These are phyloP conservation scores for Curvularia eragrostidis DNA, from an alignment of 2,329 filamentous ascomycete genomes.

Conservation along the genomic window DNA sequence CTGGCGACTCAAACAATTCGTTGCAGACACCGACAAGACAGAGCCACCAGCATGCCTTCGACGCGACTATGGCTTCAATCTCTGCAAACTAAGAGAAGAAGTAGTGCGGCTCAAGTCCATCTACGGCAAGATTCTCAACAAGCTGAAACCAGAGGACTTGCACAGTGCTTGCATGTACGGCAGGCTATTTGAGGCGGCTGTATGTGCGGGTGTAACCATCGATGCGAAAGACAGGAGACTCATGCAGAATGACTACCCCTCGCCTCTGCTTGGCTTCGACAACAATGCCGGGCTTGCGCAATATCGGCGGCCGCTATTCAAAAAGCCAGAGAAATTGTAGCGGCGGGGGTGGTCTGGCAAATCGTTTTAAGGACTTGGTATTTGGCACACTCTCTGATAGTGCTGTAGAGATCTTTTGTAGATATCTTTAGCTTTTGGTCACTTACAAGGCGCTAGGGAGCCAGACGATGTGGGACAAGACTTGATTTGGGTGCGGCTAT, in stretches of 20 bases:
- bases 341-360: background rate
- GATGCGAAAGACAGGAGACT: conserved; percentile 9
- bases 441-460: background rate
- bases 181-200: conserved; percentile 11
- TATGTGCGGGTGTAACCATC: background rate
- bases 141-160: conserved; percentile 7
- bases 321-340: background rate
- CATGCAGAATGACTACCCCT: conserved; percentile 18
- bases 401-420: background rate
- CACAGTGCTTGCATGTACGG: conserved; percentile 21
- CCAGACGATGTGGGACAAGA: background rate
- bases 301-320: conserved; percentile 12
- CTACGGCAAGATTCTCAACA: conserved; percentile 18
- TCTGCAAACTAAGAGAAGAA: conserved; percentile 24
- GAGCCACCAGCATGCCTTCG: conserved; percentile 18
- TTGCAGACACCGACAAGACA: background rate
- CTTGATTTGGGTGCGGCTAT: background rate
- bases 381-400: background rate
- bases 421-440: background rate
- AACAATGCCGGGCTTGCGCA: background rate
- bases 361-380: background rate
- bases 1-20: conserved; percentile 28
- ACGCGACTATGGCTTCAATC: conserved; percentile 31
- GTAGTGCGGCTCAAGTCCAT: conserved; percentile 23
- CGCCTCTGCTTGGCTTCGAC: conserved; percentile 13